These are phyloP conservation scores for Serendipita vermifera DNA, from an alignment of 768 basidiomycete species.

Conservation along the genomic window DNA sequence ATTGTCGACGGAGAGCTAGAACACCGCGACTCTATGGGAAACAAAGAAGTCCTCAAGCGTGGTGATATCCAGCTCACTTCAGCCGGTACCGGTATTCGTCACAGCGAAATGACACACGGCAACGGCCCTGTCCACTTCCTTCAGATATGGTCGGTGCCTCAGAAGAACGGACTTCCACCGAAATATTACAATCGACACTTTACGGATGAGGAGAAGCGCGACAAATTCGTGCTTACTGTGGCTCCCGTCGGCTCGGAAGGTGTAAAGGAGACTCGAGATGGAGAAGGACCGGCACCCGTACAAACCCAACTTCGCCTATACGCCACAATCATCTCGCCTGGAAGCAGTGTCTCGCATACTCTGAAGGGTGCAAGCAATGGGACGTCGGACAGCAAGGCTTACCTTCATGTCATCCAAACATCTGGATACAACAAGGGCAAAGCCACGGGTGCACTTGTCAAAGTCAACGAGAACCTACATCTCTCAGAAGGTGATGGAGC, in stretches of 20 bases:
- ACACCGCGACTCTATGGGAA: constrained; percentile 87
- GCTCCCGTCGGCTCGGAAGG: constrained; percentile 52
- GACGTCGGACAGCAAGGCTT: constrained; percentile 45
- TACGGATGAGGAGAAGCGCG: constrained; percentile 64
- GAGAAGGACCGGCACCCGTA: constrained; percentile 67
- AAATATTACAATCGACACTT: constrained; percentile 66
- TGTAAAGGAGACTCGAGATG: constrained; percentile 52
- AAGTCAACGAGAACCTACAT: constrained; percentile 34
- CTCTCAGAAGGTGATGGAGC: constrained; percentile 81
- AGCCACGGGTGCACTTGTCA: constrained; percentile 46
- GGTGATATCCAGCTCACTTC: constrained; percentile 88
- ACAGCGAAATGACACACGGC: constrained; percentile 57
- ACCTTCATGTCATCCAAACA: constrained; percentile 76
- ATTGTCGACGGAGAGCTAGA: constrained; percentile 65
- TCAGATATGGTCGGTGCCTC: constrained; percentile 57
- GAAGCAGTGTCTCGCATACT: constrained; percentile 38
- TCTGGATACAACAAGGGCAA: constrained; percentile 59
- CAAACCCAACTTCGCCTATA: constrained; percentile 55
- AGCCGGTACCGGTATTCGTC: constrained; percentile 81
- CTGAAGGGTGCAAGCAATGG: constrained; percentile 21
- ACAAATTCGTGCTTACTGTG: constrained; percentile 60
- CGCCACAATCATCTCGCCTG: constrained; percentile 56
- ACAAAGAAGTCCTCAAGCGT: constrained; percentile 74
- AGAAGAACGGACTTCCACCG: constrained; percentile 39
- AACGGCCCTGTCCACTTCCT: constrained; percentile 43